Evolutionary conservation across 805 yeast genomes (phyloP).

Genomic region (Schwanniomyces pseudopolymorphus): DNA sequence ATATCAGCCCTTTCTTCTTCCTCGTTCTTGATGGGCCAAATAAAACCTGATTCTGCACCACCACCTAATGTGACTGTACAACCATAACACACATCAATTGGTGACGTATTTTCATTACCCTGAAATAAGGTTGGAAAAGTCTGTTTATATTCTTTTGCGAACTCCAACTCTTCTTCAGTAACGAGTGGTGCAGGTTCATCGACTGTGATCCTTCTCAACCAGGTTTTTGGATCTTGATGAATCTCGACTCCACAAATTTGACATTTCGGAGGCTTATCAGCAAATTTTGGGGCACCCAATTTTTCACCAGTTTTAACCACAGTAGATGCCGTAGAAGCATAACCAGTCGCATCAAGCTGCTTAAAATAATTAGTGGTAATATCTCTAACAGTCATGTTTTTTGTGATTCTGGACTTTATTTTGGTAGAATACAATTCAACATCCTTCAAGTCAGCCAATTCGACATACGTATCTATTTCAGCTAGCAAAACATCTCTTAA

Average conservation of each 20-base stretch:
- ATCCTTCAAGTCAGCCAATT: constrained; percentile 38
- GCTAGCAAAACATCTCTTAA: constrained; percentile 69
- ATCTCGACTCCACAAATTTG: constrained; percentile 55
- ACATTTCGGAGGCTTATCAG: constrained; percentile 37
- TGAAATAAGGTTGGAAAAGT: constrained; percentile 6
- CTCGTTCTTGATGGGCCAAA: constrained; percentile 31
- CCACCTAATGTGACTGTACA: constrained; percentile 64
- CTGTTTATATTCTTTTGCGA: constrained; percentile 18
- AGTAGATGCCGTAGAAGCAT: constrained; percentile 88
- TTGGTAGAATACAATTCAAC: constrained; percentile 21
- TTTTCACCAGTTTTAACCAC: constrained; percentile 89
- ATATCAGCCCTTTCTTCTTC: constrained; percentile 18
- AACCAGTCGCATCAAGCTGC: constrained; percentile 65
- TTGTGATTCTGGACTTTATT: constrained; percentile 45
- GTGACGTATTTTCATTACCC: constrained; percentile 6
- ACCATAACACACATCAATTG: constrained; percentile 66
- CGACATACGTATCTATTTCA: constrained; percentile 61
- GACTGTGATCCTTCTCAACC: constrained; percentile 73
- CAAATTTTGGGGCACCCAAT: constrained; percentile 48
- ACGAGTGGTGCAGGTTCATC: constrained; percentile 50
- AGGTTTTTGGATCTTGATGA: constrained; percentile 56
- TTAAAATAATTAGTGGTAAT: constrained; percentile 71
- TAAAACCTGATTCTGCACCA: constrained; percentile 23
- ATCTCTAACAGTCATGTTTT: constrained; percentile 79
- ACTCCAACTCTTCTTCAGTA: constrained; percentile 36